Percentiles rank a stretch among this genome's conserved stretches.
Conservation (phyloP, 805 yeast genomes). For the Cyberlindnera amylophila region DNA sequence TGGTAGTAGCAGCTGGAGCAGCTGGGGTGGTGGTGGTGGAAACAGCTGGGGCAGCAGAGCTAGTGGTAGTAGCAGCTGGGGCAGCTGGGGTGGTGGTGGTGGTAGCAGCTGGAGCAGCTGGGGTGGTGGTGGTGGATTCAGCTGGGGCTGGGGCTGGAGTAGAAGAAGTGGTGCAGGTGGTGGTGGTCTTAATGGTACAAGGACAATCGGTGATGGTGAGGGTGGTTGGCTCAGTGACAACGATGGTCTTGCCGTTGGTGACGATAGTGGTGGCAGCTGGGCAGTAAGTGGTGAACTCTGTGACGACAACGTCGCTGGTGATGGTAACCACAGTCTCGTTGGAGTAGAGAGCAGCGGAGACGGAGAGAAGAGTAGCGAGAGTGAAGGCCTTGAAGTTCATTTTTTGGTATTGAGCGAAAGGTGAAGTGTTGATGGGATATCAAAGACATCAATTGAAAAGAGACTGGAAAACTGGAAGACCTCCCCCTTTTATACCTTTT, state of each 20-base stretch:
- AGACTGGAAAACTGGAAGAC: too few species aligned
- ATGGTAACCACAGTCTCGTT: conserved; percentile 18
- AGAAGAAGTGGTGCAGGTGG: conserved; percentile 2
- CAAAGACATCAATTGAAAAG: too few species aligned
- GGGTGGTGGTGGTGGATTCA: background rate
- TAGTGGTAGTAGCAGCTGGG: background rate
- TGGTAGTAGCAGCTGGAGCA: conserved; percentile 2
- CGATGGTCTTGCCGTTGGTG: conserved; percentile 65
- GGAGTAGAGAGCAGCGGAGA: conserved; percentile 13
- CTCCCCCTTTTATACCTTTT: too few species aligned
- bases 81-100: background rate
- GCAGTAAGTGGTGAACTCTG: conserved; percentile 74
- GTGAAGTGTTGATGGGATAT: too few species aligned
- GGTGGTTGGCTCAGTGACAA: conserved; percentile 76
- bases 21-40: background rate
- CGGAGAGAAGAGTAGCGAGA: conserved; percentile 14
- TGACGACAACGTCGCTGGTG: conserved; percentile 17
- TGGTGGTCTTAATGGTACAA: conserved; percentile 56
- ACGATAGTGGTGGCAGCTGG: conserved; percentile 67
- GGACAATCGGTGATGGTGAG: conserved; percentile 84
- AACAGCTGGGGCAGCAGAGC: background rate
- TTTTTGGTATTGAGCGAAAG: background rate
- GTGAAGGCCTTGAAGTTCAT: conserved; percentile 11
- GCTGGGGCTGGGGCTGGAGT: background rate
- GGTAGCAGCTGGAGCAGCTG: conserved; percentile 1